phyloP scores from a whole-genome alignment of 169 alveolate species.

The Plasmodium knowlesi region DNA sequence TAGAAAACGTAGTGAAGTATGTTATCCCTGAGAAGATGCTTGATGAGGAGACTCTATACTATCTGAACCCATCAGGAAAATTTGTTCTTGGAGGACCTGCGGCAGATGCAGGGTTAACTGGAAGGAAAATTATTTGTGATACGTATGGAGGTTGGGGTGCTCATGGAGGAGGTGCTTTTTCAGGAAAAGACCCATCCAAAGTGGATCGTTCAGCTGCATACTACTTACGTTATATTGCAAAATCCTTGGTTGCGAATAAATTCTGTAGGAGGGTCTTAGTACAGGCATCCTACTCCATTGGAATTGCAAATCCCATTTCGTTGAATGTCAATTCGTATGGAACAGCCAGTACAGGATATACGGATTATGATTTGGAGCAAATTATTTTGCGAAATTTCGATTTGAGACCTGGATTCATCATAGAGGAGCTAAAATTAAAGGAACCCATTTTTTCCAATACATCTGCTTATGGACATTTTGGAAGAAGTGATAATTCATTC shows the following conservation, averaged over 20 bases:
- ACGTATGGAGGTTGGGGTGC: conserved; percentile 99
- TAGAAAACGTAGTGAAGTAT: conserved; percentile 93
- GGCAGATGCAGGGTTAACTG: conserved; percentile 99
- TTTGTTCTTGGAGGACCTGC: conserved; percentile 99
- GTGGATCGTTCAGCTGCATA: conserved; percentile 99
- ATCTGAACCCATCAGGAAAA: conserved; percentile 97
- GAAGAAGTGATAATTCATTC: conserved; percentile 94
- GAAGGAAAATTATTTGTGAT: conserved; percentile 98
- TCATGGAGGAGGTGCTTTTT: conserved; percentile 99
- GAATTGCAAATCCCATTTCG: conserved; percentile 97
- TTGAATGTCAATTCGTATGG: conserved; percentile 96
- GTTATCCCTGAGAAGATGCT: conserved; percentile 94
- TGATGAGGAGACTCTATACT: conserved; percentile 94
- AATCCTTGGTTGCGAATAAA: conserved; percentile 96
- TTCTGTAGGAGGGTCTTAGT: conserved; percentile 96
- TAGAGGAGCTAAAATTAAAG: conserved; percentile 92
- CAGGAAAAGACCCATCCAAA: conserved; percentile 99
- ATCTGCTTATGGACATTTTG: conserved; percentile 98
- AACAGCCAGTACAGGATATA: conserved; percentile 92
- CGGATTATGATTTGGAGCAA: conserved; percentile 92
- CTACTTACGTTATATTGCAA: conserved; percentile 98
- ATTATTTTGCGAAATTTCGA: conserved; percentile 95
- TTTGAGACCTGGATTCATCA: conserved; percentile 97
- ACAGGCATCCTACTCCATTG: conserved; percentile 98
- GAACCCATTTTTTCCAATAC: conserved; percentile 93